Evolutionary conservation across 306 rosid species (phyloP), one percentile per base, ranked within the genome.

Genomic region (Lotus japonicus): DNA sequence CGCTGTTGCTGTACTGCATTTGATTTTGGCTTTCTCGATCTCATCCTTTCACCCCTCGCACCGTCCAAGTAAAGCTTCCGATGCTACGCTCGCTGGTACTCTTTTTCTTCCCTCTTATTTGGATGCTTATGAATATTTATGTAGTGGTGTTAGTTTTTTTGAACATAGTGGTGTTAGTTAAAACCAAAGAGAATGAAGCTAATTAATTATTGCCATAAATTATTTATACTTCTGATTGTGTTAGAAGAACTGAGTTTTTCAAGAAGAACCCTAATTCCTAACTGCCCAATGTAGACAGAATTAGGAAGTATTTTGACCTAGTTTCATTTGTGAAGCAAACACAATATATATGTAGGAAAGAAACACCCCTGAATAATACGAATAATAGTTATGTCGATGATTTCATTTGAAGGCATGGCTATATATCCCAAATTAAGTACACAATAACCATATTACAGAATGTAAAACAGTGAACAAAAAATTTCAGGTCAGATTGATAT

Each of bases 21-120:
- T 28, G 71, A 6, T 62, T 69, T 69, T 54, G 66, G 50, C 41
- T 62, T 76, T 69, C 60, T 38, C 23, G 12, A 26, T 31, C 62
- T 31, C 19, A 28, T 11, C 1, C 8, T 5, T 21, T 53, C 7
- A 53, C 9, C 1, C 26, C 26, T 26, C 31, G 31, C 31, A 26
- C 31, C 0, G 31, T 2, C 2, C 31, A 26, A 2, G 31, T 26
- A 26, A 26, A 26, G 31, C 31, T 26, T 26, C 4, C 31, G 31
- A 26, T 26, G 31, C 31, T 4, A 4, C 31, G 31, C 31, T 3
- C 31, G 31, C 14, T 14, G 5, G 11, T 14, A 35, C 35, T 31
- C 36, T 31, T 6, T 5, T 16, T 9, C 9, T 50, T 8, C 2
- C 19, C n/a, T 50, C 56, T 17, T 50, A 16, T 50, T 17, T 50